A percentile compares a stretch with the other conserved stretches of the same genome.
These are phyloP conservation scores for Scheffersomyces lignosus DNA, from an alignment of 805 yeast species.

Conservation along the genomic window DNA sequence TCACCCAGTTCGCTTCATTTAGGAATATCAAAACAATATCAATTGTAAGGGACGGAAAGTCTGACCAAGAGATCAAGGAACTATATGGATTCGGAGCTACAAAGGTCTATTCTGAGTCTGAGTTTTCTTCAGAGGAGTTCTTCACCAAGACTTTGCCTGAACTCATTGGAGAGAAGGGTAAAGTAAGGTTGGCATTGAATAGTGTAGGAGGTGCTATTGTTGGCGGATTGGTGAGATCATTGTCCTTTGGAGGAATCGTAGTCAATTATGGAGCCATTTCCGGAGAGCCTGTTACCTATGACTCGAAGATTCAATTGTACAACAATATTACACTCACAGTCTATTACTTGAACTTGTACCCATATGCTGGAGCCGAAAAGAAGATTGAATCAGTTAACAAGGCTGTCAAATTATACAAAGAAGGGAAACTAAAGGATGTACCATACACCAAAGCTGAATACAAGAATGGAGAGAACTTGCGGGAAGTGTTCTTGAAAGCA, in stretches of 20 bases:
- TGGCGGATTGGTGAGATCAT: slow-evolving; percentile 19
- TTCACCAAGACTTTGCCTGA: slow-evolving; percentile 11
- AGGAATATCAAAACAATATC: slow-evolving; percentile 27
- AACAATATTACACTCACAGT: slow-evolving; percentile 29
- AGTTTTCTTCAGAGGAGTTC: slow-evolving; percentile 19
- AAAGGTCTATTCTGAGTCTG: slow-evolving; percentile 28
- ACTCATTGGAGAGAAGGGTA: slow-evolving; percentile 16
- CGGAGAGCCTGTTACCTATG: slow-evolving; percentile 15
- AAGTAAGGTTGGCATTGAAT: slow-evolving; percentile 31
- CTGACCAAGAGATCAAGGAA: slow-evolving; percentile 20
- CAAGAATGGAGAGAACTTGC: slow-evolving; percentile 39
- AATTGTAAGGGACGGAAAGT: slow-evolving; percentile 29
- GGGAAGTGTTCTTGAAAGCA: slow-evolving; percentile 44
- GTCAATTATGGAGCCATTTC: slow-evolving; percentile 28
- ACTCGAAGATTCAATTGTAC: slow-evolving; percentile 26
- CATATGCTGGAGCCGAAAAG: slow-evolving; percentile 47
- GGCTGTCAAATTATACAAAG: slow-evolving; percentile 57
- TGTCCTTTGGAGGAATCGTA: slow-evolving; percentile 27
- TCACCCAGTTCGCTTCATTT: slow-evolving; percentile 27
- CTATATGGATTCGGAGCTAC: slow-evolving; percentile 32
- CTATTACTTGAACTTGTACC: slow-evolving; percentile 34
- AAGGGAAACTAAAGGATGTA: slow-evolving; percentile 54
- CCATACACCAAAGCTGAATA: slow-evolving; percentile 43
- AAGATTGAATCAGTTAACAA: slow-evolving; percentile 56
- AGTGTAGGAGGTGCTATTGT: slow-evolving; percentile 30